A percentile compares a stretch with the other conserved stretches of the same genome.
Conservation (phyloP, 208 protist species). For the Acanthamoeba castellanii region DNA sequence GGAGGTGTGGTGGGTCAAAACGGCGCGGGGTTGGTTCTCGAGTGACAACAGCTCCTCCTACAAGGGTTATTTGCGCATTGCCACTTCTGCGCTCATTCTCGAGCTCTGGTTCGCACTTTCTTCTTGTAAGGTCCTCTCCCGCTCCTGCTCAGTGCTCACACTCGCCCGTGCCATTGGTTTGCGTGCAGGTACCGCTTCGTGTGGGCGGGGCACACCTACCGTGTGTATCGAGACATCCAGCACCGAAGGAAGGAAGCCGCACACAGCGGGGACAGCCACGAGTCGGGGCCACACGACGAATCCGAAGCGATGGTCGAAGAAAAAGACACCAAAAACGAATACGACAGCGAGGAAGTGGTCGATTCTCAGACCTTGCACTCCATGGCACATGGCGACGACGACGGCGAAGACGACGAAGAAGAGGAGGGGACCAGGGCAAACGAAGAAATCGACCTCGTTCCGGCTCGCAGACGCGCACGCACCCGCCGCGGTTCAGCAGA, state of each 20-base stretch:
- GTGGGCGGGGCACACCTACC: constrained; percentile 60
- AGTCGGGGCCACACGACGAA: not conserved
- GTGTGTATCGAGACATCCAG: constrained; percentile 43
- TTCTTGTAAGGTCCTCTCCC: not conserved
- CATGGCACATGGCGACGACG: constrained; percentile 15
- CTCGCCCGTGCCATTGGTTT: too few species aligned
- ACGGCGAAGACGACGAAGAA: constrained; percentile 55
- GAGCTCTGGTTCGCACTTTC: constrained; percentile 52
- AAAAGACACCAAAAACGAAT: not conserved
- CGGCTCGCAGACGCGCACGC: not conserved
- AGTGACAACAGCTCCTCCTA: constrained; percentile 50
- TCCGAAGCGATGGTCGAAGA: not conserved
- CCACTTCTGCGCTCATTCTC: constrained; percentile 57
- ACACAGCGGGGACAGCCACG: not conserved
- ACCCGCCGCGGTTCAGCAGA: not conserved
- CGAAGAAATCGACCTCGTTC: constrained; percentile 34
- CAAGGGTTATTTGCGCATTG: constrained; percentile 60
- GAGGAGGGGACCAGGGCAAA: not conserved
- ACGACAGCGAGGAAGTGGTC: constrained; percentile 32
- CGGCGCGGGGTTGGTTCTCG: constrained; percentile 33
- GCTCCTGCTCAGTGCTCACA: not conserved
- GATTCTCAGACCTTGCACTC: not conserved
- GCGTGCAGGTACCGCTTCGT: constrained; percentile 67
- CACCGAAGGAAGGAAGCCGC: not conserved
- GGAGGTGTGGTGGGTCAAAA: constrained; percentile 73